Conservation (phyloP, 257 asterid genomes). For the Misopates orontium region DNA sequence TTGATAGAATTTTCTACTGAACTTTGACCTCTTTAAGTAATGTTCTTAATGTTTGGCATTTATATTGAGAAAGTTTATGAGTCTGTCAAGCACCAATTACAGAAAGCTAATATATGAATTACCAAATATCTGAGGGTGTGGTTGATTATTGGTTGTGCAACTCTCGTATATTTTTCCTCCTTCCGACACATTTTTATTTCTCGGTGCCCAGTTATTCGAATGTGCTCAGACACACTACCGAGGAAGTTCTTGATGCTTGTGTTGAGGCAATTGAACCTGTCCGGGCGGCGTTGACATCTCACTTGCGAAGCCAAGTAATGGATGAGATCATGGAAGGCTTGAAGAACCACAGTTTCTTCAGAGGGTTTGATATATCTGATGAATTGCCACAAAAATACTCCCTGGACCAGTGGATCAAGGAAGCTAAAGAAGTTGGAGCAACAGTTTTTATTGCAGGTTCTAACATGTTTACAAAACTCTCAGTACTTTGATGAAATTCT, state of each 20-base stretch:
- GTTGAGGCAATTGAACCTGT: conserved; percentile 76
- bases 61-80: background rate
- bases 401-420: conserved; percentile 75
- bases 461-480: conserved; percentile 16
- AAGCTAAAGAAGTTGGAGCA: conserved; percentile 73
- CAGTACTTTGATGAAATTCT: background rate
- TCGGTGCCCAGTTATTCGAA: conserved; percentile 66
- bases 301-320: conserved; percentile 70
- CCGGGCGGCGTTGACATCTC: conserved; percentile 75
- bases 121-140: background rate
- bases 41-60: background rate
- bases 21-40: background rate
- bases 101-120: background rate
- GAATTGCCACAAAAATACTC: conserved; percentile 60
- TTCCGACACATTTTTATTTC: conserved; percentile 15
- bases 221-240: conserved; percentile 91
- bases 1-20: background rate
- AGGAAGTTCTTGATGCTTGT: conserved; percentile 94
- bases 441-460: conserved; percentile 87
- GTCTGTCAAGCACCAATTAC: background rate
- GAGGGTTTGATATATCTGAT: conserved; percentile 79
- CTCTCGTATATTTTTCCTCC: conserved; percentile 8
- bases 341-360: conserved; percentile 66
- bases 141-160: conserved; percentile 5
- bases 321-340: conserved; percentile 66